These are phyloP conservation scores for Mollisiaceae sp. DNA, from an alignment of 2,329 filamentous ascomycete species.

Conservation along the genomic window DNA sequence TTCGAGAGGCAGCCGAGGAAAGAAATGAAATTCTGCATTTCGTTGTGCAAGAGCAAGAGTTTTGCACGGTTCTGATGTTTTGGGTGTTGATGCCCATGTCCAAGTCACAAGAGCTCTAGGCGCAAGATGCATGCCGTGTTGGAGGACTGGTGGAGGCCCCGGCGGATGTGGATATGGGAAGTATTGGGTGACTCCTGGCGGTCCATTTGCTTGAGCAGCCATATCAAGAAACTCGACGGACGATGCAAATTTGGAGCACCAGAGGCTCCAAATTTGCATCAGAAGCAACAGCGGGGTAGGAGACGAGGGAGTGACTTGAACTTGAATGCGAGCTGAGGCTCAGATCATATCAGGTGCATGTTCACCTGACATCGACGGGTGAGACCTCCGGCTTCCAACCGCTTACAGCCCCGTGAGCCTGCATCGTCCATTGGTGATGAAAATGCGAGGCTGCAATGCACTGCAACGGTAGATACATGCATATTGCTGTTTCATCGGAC, in stretches of 20 bases:
- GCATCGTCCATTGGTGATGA: conserved; percentile 11
- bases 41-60: not conserved
- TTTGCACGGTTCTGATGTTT: not conserved
- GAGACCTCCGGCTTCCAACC: not conserved
- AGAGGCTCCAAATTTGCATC: not conserved
- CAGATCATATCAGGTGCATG: not conserved
- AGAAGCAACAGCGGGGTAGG: not conserved
- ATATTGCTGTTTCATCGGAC: too few species aligned
- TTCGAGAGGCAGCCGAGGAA: conserved; percentile 32
- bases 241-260: not conserved
- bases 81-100: not conserved
- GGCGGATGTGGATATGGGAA: not conserved
- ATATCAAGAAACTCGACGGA: not conserved
- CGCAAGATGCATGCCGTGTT: not conserved
- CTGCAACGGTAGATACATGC: not conserved
- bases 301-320: not conserved
- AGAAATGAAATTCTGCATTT: conserved; percentile 25
- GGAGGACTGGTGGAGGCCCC: not conserved
- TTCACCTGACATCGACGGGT: not conserved
- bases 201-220: conserved; percentile 3
- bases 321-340: not conserved
- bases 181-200: not conserved
- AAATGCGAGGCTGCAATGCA: conserved; percentile 17
- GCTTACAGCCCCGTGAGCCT: conserved; percentile 9
- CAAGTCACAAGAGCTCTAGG: conserved; percentile 11